Conservation (phyloP, 2,329 filamentous ascomycete genomes). For the Exophiala sp. region DNA sequence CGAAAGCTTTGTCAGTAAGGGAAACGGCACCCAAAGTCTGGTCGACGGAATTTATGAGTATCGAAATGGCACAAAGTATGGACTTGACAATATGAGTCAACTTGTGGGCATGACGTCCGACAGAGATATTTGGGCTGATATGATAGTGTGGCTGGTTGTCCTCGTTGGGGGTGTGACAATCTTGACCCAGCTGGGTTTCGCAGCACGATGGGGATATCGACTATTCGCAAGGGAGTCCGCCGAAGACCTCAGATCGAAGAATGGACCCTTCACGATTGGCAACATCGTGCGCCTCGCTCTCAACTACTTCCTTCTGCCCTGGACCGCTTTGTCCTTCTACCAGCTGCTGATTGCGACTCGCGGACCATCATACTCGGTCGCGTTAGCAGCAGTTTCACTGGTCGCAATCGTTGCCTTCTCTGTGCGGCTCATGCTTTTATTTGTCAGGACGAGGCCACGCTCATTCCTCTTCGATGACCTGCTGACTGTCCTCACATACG, state of each 20-base stretch:
- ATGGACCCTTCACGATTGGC: constrained; percentile 78
- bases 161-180: constrained; percentile 67
- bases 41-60: constrained; percentile 75
- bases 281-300: constrained; percentile 81
- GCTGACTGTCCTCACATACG: constrained; percentile 82
- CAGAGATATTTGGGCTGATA: constrained; percentile 86
- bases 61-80: constrained; percentile 70
- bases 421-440: constrained; percentile 74
- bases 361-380: constrained; percentile 69
- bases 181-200: constrained; percentile 73
- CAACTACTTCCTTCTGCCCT: constrained; percentile 86
- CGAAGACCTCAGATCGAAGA: constrained; percentile 86
- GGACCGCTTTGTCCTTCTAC: constrained; percentile 83
- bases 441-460: constrained; percentile 75
- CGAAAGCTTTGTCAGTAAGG: constrained; percentile 73
- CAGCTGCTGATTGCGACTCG: constrained; percentile 73
- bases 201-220: constrained; percentile 71
- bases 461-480: constrained; percentile 91
- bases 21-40: constrained; percentile 62
- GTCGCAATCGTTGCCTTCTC: constrained; percentile 69
- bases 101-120: constrained; percentile 73
- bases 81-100: constrained; percentile 74
- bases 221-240: constrained; percentile 68
- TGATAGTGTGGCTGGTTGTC: constrained; percentile 84
- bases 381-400: constrained; percentile 70